These are phyloP conservation scores for Botryotinia convoluta DNA, from an alignment of 2,329 filamentous ascomycete genomes.

Conservation along the genomic window DNA sequence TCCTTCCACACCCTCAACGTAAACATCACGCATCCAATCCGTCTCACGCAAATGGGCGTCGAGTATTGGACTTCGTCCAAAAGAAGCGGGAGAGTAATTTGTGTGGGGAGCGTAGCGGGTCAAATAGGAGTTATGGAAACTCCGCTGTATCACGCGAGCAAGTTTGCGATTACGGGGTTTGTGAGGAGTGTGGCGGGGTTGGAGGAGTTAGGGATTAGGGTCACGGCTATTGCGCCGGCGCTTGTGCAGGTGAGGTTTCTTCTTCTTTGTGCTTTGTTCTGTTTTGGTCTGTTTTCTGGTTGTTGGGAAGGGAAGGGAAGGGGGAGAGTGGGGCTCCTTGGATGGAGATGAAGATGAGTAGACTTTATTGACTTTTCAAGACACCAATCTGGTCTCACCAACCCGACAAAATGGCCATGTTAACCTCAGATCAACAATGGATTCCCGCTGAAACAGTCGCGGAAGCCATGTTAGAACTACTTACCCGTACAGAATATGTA, in stretches of 20 bases:
- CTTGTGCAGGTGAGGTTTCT: slow-evolving; percentile 36
- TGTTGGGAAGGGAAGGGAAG: not conserved
- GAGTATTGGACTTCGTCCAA: slow-evolving; percentile 39
- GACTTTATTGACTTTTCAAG: not conserved
- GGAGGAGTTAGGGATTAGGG: slow-evolving; percentile 41
- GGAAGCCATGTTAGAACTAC: slow-evolving; percentile 22
- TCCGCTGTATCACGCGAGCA: slow-evolving; percentile 37
- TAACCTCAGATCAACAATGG: slow-evolving; percentile 34
- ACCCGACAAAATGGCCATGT: slow-evolving; percentile 4
- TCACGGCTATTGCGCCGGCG: slow-evolving; percentile 46
- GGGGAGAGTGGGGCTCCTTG: too few species aligned
- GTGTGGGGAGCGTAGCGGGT: slow-evolving; percentile 48
- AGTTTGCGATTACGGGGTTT: slow-evolving; percentile 16
- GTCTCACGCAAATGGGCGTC: slow-evolving; percentile 49
- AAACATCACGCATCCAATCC: slow-evolving; percentile 51
- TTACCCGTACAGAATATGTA: slow-evolving; percentile 37
- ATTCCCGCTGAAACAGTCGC: slow-evolving; percentile 44
- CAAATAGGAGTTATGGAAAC: slow-evolving; percentile 41
- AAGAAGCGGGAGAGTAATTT: slow-evolving; percentile 35
- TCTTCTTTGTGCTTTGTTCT: not conserved
- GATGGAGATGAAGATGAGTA: not conserved
- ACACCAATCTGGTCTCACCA: slow-evolving; percentile 5
- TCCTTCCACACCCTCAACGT: slow-evolving; percentile 47
- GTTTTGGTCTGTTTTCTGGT: not conserved
- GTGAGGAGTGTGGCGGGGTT: slow-evolving; percentile 28